These are phyloP conservation scores for Cymbopogon citratus DNA, from an alignment of 176 grass and related monocot genomes.

Conservation along the genomic window DNA sequence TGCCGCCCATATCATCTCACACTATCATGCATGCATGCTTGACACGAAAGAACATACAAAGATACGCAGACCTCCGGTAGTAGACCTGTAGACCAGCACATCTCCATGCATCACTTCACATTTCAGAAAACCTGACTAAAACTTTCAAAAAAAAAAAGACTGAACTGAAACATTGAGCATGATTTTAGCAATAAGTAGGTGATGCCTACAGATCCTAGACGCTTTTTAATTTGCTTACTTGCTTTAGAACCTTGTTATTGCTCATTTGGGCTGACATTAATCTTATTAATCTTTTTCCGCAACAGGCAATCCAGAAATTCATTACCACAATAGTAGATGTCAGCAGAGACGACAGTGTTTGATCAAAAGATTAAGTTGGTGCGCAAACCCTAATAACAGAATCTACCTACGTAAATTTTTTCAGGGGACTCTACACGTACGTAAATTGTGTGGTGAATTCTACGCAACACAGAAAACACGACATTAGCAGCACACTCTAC, in stretches of 20 bases:
- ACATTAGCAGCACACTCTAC: neutral
- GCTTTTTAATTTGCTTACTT: neutral
- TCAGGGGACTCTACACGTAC: too few species aligned
- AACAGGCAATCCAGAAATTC: neutral
- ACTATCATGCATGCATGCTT: constrained; percentile 16
- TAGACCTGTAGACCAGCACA: neutral
- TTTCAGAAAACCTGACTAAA: neutral
- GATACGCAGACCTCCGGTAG: too few species aligned
- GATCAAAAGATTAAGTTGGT: neutral
- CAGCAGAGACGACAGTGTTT: neutral
- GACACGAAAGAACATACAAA: constrained; percentile 30
- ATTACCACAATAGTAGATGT: neutral
- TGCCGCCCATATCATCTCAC: constrained; percentile 4
- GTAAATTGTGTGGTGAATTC: neutral
- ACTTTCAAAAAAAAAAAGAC: too few species aligned
- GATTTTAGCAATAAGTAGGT: neutral
- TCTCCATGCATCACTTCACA: neutral
- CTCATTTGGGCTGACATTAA: neutral
- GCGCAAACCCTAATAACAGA: neutral
- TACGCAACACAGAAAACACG: neutral
- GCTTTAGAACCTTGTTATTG: neutral
- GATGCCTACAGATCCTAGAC: neutral
- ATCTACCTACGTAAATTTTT: too few species aligned
- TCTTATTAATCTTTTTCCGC: neutral
- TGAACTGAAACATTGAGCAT: neutral